phyloP scores from a whole-genome alignment of 2,329 filamentous ascomycete species.

The Cercospora zeina region DNA sequence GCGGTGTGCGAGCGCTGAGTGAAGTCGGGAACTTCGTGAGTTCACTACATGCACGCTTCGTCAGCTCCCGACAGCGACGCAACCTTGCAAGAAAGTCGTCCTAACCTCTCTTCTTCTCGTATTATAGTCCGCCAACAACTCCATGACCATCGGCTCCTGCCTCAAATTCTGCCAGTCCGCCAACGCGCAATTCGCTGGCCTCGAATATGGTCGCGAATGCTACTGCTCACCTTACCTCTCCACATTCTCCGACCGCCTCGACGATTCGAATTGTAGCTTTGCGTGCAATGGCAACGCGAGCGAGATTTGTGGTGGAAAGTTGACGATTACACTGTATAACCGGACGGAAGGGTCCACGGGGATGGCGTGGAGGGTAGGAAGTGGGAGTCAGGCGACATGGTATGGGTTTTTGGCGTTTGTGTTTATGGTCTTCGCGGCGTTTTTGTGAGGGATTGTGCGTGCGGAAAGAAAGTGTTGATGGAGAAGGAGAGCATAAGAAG shows the following conservation, averaged over 20 bases:
- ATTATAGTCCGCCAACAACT: conserved; percentile 41
- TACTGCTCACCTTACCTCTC: conserved; percentile 59
- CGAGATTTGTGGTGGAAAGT: conserved; percentile 56
- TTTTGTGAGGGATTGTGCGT: not conserved
- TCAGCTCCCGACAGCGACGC: not conserved
- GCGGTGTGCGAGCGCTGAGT: conserved; percentile 49
- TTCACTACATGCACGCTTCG: not conserved
- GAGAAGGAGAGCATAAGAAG: not conserved
- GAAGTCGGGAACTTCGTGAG: conserved; percentile 47
- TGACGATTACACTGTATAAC: conserved; percentile 42
- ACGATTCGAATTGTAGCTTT: conserved; percentile 53
- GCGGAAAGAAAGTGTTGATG: not conserved
- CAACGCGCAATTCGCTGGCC: conserved; percentile 52
- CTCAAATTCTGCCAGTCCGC: conserved; percentile 52
- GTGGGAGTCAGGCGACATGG: conserved; percentile 20
- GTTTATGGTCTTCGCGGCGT: conserved; percentile 18
- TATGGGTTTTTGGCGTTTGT: conserved; percentile 27
- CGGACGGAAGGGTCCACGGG: conserved; percentile 29
- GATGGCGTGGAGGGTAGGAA: conserved; percentile 24
- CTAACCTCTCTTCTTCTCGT: not conserved
- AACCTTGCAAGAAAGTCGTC: not conserved
- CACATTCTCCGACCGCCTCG: conserved; percentile 49
- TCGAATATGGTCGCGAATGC: conserved; percentile 61
- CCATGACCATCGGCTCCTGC: conserved; percentile 56
- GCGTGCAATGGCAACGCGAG: conserved; percentile 57